Evolutionary conservation across 2,329 filamentous ascomycete genomes (phyloP).

Genomic region (Graphium sp.): DNA sequence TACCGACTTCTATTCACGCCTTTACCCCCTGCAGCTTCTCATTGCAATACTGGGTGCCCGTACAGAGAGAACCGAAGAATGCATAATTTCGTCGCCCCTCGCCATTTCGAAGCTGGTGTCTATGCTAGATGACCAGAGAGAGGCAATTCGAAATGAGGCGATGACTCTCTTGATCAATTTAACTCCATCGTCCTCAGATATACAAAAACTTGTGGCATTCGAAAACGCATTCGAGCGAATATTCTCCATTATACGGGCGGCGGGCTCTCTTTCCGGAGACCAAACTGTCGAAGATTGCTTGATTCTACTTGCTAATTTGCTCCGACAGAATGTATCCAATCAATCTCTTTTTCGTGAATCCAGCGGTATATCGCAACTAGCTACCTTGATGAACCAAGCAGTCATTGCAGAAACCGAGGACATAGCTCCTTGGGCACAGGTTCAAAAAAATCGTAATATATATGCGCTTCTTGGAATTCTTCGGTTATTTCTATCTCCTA

Average conservation of each 20-base stretch:
- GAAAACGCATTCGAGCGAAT: conserved; percentile 83
- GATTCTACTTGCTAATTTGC: conserved; percentile 74
- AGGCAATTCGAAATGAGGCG: conserved; percentile 77
- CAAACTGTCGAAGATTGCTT: conserved; percentile 86
- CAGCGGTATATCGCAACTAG: conserved; percentile 59
- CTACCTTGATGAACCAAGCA: conserved; percentile 46
- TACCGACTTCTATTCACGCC: conserved; percentile 73
- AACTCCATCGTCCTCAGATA: conserved; percentile 69
- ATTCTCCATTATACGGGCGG: conserved; percentile 64
- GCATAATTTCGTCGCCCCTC: conserved; percentile 73
- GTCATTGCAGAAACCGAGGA: conserved; percentile 34
- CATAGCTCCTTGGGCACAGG: conserved; percentile 57
- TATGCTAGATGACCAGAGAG: conserved; percentile 67
- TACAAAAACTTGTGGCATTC: conserved; percentile 92
- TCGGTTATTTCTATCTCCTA: conserved; percentile 66
- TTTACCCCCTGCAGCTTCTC: conserved; percentile 83
- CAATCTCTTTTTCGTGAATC: conserved; percentile 89
- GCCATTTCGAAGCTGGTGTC: conserved; percentile 77
- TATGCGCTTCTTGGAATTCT: conserved; percentile 81
- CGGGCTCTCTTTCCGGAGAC: conserved; percentile 69
- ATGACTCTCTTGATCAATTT: conserved; percentile 76
- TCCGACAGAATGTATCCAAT: conserved; percentile 77
- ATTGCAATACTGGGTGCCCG: conserved; percentile 72
- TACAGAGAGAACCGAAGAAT: conserved; percentile 86
- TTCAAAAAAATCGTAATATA: conserved; percentile 73